Base-by-base conservation (phyloP, 176 grass and related monocot genomes). In the Aegilops umbellulata region DNA sequence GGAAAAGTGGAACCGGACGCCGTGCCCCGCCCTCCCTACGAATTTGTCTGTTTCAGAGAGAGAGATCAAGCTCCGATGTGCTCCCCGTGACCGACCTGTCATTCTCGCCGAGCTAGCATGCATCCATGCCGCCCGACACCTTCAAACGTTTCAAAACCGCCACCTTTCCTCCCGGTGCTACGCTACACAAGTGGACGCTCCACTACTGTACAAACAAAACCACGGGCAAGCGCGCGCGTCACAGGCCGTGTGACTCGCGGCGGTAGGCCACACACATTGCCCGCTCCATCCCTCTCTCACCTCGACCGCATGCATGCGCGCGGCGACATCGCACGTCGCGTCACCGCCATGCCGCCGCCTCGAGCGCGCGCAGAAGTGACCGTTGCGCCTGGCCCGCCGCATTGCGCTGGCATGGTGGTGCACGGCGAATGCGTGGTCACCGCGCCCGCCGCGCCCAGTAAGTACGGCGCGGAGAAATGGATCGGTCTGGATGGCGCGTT, bases 131-230 rank as follows among this genome's bases (percentile, higher is more conserved):
- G 41, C 30, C 89, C 66, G 80, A 34, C 80, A 72, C 10, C 26
- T 32, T 30, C 65, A 69, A 90, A 87, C 89, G 75, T 90, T 67
- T 65, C 66, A 74, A 83, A 87, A 73, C 46, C 42, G 66, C 71
- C 65, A 32, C 53, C 6, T 22, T 41, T 23, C 13, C 39, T 22
- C 2, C 69, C 23, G 39, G 5, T 16, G 25, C 29, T 15, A 26
- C 8, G 15, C 32, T 14, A 24, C 55, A 2, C 83, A 23, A 82
- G 27, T 51, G 22, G 84, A 74, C 89, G 55, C 65, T 2, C 24
- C 34, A 57, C 67, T 87, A 83, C 24, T 8, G 51, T 65, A 65
- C 88, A 83, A 73, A 65, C 88, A 83, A 73, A 82, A 27, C 30
- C 17, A 6, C 49, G 14, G 20, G 49, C 49, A 53, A 53, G 16